A percentile compares a stretch with the other conserved stretches of the same genome.
phyloP scores from a whole-genome alignment of 441 rosid genomes.

The Isatis lusitanica region DNA sequence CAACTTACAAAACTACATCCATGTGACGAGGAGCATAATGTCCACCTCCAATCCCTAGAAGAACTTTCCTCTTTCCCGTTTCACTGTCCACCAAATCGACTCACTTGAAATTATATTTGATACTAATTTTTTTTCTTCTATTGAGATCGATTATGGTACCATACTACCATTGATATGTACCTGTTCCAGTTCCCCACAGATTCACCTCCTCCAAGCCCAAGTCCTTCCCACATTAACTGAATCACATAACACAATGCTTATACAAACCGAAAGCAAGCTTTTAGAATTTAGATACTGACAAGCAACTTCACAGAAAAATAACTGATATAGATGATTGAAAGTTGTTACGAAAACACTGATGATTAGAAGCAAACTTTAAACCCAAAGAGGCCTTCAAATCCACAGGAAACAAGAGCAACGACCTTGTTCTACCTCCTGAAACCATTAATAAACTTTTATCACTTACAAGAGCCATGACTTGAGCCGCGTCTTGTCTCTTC shows the following conservation, averaged over 20 bases:
- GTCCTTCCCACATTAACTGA: constrained; percentile 89
- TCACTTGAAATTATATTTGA: neutral
- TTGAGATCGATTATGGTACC: neutral
- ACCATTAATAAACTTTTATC: constrained; percentile 3
- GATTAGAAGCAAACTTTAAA: neutral
- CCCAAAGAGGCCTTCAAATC: neutral
- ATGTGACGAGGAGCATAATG: constrained; percentile 92
- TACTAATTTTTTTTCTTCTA: neutral
- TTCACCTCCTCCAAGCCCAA: constrained; percentile 76
- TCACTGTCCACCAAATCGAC: constrained; percentile 41
- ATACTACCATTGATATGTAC: constrained; percentile 48
- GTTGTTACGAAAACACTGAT: neutral
- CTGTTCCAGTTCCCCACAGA: constrained; percentile 81
- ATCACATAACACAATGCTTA: neutral
- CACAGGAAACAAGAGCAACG: neutral
- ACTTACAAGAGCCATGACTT: constrained; percentile 83
- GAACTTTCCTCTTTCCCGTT: constrained; percentile 58
- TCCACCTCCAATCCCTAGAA: constrained; percentile 88
- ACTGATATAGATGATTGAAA: neutral
- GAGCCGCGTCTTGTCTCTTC: constrained; percentile 90
- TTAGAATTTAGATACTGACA: neutral
- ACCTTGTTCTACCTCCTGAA: neutral
- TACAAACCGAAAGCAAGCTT: neutral
- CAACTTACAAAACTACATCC: constrained; percentile 77
- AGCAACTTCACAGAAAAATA: neutral